Evolutionary conservation across 192 early-diverging fungal genomes (phyloP).

Genomic region (Spizellomyces sp.): DNA sequence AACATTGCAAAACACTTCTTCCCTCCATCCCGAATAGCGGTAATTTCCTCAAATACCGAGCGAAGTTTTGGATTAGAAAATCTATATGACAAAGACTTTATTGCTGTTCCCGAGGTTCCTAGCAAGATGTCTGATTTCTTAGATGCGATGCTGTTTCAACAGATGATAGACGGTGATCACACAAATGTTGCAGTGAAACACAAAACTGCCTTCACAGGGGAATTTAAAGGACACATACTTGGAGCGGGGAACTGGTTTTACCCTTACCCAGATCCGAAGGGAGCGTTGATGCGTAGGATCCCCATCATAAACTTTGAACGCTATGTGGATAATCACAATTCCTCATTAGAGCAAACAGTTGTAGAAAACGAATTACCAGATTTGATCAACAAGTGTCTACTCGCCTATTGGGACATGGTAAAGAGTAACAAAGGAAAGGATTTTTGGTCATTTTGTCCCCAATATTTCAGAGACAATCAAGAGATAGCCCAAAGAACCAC

Average conservation of each 20-base stretch:
- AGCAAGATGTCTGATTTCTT: not conserved
- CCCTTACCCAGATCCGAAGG: conserved; percentile 2
- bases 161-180: conserved; percentile 12
- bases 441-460: conserved; percentile 16
- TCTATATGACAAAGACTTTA: conserved; percentile 2
- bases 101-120: conserved; percentile 13
- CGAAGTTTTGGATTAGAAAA: conserved; percentile 13
- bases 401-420: not conserved
- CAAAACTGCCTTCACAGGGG: conserved; percentile 2
- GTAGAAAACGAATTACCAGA: conserved; percentile 8
- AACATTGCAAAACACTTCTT: not conserved
- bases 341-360: not conserved
- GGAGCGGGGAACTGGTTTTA: conserved; percentile 11
- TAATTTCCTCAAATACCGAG: conserved; percentile 2
- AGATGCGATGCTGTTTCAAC: conserved; percentile 15
- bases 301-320: not conserved
- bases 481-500: not conserved
- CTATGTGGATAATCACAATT: conserved; percentile 1
- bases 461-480: conserved; percentile 12
- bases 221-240: conserved; percentile 2
- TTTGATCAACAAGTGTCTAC: conserved; percentile 12
- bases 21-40: not conserved
- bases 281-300: not conserved
- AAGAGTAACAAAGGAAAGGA: conserved; percentile 1
- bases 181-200: conserved; percentile 13